Percentiles rank a stretch among this genome's conserved stretches.
These are phyloP conservation scores for Periconia sp. DNA, from an alignment of 2,329 filamentous ascomycete species.

Conservation along the genomic window DNA sequence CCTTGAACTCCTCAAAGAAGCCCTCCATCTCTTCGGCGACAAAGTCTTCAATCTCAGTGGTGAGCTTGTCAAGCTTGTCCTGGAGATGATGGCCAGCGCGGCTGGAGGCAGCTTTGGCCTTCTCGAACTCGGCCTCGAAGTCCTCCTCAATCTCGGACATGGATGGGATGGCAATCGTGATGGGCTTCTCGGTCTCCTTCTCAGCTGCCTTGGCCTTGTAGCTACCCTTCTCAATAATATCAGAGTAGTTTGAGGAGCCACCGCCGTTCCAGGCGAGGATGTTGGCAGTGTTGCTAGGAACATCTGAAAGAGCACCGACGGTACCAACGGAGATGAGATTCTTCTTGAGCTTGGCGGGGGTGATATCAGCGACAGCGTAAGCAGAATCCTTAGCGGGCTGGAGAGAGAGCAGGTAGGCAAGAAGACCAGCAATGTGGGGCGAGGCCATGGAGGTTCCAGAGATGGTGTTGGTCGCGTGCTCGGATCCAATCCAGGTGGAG, in stretches of 20 bases:
- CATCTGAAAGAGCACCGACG: constrained; percentile 75
- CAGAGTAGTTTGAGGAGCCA: constrained; percentile 87
- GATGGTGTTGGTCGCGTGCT: constrained; percentile 97
- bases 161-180: constrained; percentile 46
- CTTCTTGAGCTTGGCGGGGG: constrained; percentile 91
- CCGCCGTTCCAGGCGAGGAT: constrained; percentile 99
- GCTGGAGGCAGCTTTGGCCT: constrained; percentile 44
- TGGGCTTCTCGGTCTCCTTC: constrained; percentile 44
- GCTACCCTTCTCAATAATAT: constrained; percentile 76
- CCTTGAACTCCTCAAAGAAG: constrained; percentile 61
- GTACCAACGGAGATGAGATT: constrained; percentile 86
- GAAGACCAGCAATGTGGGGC: constrained; percentile 92
- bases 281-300: constrained; percentile 88
- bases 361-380: constrained; percentile 87
- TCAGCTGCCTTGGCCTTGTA: constrained; percentile 61
- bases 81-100: constrained; percentile 51
- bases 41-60: constrained; percentile 54
- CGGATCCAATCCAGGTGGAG: constrained; percentile 98
- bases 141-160: constrained; percentile 45
- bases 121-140: constrained; percentile 41
- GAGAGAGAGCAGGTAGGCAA: constrained; percentile 97
- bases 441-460: constrained; percentile 99
- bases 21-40: constrained; percentile 57
- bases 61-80: constrained; percentile 55
- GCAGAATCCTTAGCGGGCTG: constrained; percentile 90